Base-by-base conservation (phyloP, 2,329 filamentous ascomycete genomes). In the Trichoderma sp. region DNA sequence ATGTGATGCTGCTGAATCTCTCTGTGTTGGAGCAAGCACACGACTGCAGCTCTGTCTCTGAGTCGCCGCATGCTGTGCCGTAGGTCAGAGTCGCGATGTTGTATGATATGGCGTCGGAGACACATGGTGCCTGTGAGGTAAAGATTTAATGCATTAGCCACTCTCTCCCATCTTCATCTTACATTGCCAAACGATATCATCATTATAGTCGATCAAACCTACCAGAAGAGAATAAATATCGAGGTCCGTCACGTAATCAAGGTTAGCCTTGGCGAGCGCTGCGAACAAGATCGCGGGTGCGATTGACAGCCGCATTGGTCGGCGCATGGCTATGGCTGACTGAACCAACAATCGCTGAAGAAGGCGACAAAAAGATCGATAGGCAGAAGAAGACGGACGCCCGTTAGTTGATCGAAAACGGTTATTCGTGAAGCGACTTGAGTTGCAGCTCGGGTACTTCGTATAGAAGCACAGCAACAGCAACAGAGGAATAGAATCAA, bases 21-120 rank as follows among this genome's bases (percentile, higher is more conserved):
- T 77, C 79, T 69, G 80, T 78, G 72, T 84, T 83, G 15, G 81
- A 82, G 76, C 84, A 87, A n/a, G 85, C 78, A 67, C 85, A 87
- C 9, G 80, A 81, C 70, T 86, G 84, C 9, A 87, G 74, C 5
- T 78, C 80, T 5, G 79, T 78, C 15, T 80, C 80, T 5, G 74
- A 80, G 29, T 80, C 76, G 15, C 80, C 80, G 70, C 84, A 86
- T 57, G 53, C 64, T 54, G 76, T 76, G 10, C 77, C 75, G 32
- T 76, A 73, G 0, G 84, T 85, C 70, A 82, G 78, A 39, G 71
- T 68, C 68, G 79, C 76, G 70, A 87, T 74, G 67, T 81, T 79
- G 68, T 80, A 79, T 2, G 78, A 80, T 45, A 87, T 67, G 10
- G 83, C 84, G 2, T 74, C 76, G 68, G 80, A 78, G 4, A 80